Evolutionary conservation across 2,329 filamentous ascomycete species (phyloP).

Genomic region (Tothia fuscella): DNA sequence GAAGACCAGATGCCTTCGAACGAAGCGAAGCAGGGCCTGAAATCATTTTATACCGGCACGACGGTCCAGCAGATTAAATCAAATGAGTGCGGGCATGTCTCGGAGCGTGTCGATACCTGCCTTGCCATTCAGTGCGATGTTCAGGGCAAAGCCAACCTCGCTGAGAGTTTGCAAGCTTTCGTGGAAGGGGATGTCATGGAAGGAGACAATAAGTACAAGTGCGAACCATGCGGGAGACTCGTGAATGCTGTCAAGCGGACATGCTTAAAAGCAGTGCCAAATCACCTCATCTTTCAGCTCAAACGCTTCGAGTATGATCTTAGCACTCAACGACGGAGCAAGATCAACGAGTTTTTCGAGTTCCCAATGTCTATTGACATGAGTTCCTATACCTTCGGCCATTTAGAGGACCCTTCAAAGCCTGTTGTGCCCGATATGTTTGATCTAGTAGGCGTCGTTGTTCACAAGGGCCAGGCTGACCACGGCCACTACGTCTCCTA

Average conservation of each 20-base stretch:
- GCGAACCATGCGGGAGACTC: constrained; percentile 70
- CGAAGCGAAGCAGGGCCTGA: constrained; percentile 60
- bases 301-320: constrained; percentile 80
- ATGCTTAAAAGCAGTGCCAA: constrained; percentile 81
- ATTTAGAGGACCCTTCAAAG: constrained; percentile 53
- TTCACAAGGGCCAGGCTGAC: constrained; percentile 85
- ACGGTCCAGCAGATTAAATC: constrained; percentile 92
- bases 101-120: constrained; percentile 79
- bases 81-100: constrained; percentile 87
- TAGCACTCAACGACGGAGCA: constrained; percentile 64
- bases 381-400: constrained; percentile 77
- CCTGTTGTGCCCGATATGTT: constrained; percentile 61
- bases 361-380: constrained; percentile 80
- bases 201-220: constrained; percentile 98
- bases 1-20: constrained; percentile 63
- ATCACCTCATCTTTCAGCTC: constrained; percentile 90
- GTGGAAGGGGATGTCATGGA: constrained; percentile 95
- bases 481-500: constrained; percentile 97
- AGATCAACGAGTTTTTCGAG: constrained; percentile 90
- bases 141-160: constrained; percentile 72
- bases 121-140: constrained; percentile 94
- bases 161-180: constrained; percentile 87
- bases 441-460: constrained; percentile 86
- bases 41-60: constrained; percentile 80
- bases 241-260: constrained; percentile 90